A percentile compares a stretch with the other conserved stretches of the same genome.
Conservation (phyloP, 2,329 filamentous ascomycete species). For the Cadophora luteo-olivacea region DNA sequence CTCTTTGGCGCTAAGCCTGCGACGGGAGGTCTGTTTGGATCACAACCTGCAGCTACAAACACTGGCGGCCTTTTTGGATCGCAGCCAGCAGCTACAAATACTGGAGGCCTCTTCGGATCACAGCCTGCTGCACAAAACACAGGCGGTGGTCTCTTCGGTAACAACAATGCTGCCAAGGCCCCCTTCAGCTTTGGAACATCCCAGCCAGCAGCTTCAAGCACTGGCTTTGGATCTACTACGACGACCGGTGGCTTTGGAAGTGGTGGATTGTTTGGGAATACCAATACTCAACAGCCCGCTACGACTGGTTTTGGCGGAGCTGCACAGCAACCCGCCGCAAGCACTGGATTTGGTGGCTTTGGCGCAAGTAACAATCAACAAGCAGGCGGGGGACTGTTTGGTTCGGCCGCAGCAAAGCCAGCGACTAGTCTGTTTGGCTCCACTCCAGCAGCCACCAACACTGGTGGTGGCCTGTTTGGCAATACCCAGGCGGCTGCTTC, state of each 20-base stretch:
- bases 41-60: slow-evolving; percentile 39
- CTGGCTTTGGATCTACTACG: slow-evolving; percentile 40
- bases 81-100: slow-evolving; percentile 38
- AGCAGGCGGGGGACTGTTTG: slow-evolving; percentile 35
- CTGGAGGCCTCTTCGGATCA: slow-evolving; percentile 37
- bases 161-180: slow-evolving; percentile 49
- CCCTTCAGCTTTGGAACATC: slow-evolving; percentile 42
- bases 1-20: slow-evolving; percentile 50
- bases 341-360: slow-evolving; percentile 50
- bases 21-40: slow-evolving; percentile 51
- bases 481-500: slow-evolving; percentile 42
- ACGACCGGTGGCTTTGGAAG: slow-evolving; percentile 37
- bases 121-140: slow-evolving; percentile 48
- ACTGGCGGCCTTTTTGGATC: slow-evolving; percentile 49
- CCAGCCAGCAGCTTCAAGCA: slow-evolving; percentile 32
- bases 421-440: slow-evolving; percentile 50
- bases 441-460: slow-evolving; percentile 40
- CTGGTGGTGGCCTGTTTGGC: slow-evolving; percentile 48
- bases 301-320: slow-evolving; percentile 45
- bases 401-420: slow-evolving; percentile 50
- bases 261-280: slow-evolving; percentile 49
- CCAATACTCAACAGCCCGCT: slow-evolving; percentile 41
- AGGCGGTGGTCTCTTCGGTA: slow-evolving; percentile 40
- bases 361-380: slow-evolving; percentile 49
- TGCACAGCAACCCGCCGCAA: slow-evolving; percentile 50